Conservation (phyloP, 1,284 basidiomycete species). For the Boletus semigastroideus region DNA sequence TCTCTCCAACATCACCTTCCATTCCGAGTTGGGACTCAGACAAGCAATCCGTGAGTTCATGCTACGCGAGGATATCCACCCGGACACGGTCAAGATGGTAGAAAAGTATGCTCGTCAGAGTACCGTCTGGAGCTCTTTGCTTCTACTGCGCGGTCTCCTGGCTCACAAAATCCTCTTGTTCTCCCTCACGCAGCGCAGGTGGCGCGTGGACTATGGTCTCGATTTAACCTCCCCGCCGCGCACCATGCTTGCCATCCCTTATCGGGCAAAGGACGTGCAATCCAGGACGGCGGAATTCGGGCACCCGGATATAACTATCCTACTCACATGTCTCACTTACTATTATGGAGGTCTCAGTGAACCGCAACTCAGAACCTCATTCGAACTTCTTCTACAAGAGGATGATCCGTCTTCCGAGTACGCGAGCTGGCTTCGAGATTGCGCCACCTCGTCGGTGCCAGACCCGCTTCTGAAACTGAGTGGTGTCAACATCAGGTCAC, state of each 20-base stretch:
- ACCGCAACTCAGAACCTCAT: not conserved
- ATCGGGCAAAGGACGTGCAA: not conserved
- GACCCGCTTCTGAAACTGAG: not conserved
- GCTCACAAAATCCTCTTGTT: not conserved
- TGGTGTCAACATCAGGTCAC: too few species aligned
- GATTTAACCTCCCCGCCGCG: not conserved
- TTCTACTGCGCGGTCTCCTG: not conserved
- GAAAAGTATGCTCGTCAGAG: not conserved
- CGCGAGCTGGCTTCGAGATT: too few species aligned
- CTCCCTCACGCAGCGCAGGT: not conserved
- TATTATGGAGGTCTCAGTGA: not conserved
- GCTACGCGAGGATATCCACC: not conserved
- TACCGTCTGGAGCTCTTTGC: not conserved
- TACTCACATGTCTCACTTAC: not conserved
- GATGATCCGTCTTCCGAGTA: not conserved
- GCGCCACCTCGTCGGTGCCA: not conserved
- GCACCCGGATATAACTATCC: not conserved
- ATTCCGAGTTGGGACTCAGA: not conserved
- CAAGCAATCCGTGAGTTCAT: not conserved
- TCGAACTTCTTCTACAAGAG: not conserved
- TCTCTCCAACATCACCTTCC: not conserved
- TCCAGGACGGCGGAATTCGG: not conserved
- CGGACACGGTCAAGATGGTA: not conserved
- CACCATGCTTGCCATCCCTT: not conserved
- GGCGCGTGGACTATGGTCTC: not conserved